Base-by-base conservation (phyloP, 768 basidiomycete genomes). In the Boletales sp. region DNA sequence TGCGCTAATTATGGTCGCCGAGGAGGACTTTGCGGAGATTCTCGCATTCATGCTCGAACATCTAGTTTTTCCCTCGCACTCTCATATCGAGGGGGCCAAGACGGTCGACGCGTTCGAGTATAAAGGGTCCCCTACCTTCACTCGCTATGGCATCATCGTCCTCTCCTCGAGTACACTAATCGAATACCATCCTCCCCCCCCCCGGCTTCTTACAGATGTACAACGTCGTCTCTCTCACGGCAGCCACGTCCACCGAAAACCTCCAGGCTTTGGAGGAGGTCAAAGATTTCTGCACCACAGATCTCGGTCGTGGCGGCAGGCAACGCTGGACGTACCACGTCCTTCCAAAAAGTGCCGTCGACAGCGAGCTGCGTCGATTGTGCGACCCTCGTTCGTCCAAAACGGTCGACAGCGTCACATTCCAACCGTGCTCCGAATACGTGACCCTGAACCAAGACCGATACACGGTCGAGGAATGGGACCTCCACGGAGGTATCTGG, bases 301-400 rank as follows among this genome's bases (percentile, higher is more conserved):
- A 82, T 61, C 74, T 82, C 59, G 80, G 80, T 54, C 72, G 72
- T 40, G 71, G 76, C 8, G 80, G 78, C 31, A 69, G 65, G 46
- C 73, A 74, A 32, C 72, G 73, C 33, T 82, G 81, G 80, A 75
- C 79, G 4, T 83, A 80, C 59, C 76, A 74, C 15, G 58, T 73
- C 25, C 70, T 82, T 21, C 45, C 66, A 14, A 76, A 80, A 50
- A 69, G 66, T 11, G 60, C 52, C 5, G 54, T 82, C 21, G 64
- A 73, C 18, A 48, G 61, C 11, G 74, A 79, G 60, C 54, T 82
- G 25, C 59, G 53, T 30, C 70, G 66, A 31, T 46, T 74, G 35
- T 71, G 74, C 18, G 57, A 65, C 38, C 70, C 77, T 4, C 57
- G 50, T 48, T 71, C 74, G 8, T 53, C 48, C 34, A 60, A 54